Base-by-base conservation (phyloP, 768 basidiomycete species). In the Trametes cingulata region DNA sequence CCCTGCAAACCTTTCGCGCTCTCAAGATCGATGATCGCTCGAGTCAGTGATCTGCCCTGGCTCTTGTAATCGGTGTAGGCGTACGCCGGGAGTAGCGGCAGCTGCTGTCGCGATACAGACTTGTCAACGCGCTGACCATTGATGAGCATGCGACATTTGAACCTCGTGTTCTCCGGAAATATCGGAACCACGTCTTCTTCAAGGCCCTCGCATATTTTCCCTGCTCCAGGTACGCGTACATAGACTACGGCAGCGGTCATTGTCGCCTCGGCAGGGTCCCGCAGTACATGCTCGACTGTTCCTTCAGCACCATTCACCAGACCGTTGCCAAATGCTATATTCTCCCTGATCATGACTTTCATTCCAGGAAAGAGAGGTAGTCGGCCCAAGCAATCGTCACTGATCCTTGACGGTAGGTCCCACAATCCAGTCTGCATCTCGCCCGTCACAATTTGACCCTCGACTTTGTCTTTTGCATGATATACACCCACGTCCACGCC, bases 361-460 rank as follows among this genome's bases (percentile, higher is more conserved):
- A 69, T 69, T 0, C 70, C 70, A 0, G n/a, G 25, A 52, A 57
- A 65, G 0, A 69, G 27, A 0, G 65, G 65, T 20, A 69, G 15
- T 3, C 35, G 20, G 1, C 62, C 58, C 2, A 60, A 13, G 2
- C 22, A 9, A 35, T 53, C 52, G 4, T 37, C 20, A 3, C 25
- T 52, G 12, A 33, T 20, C 3, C 13, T 39, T 4, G 52, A 27
- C 3, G 27, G 40, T 8, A 54, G 29, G 0, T 33, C 14, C 52
- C 52, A 54, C 4, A 54, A 29, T 2, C 27, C 25, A 2, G 12
- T 2, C 7, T 35, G 25, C 7, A 25, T 15, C 3, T 27, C 25
- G 3, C 25, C 40, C 6, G n/a, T 17, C 2, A 33, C 40, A 10
- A 6, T 3, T 14, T 13, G 7, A 0, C 40, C 17, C 3, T 6